phyloP scores from a whole-genome alignment of 1,139 yeast species.

The Scheffersomyces quercinus region DNA sequence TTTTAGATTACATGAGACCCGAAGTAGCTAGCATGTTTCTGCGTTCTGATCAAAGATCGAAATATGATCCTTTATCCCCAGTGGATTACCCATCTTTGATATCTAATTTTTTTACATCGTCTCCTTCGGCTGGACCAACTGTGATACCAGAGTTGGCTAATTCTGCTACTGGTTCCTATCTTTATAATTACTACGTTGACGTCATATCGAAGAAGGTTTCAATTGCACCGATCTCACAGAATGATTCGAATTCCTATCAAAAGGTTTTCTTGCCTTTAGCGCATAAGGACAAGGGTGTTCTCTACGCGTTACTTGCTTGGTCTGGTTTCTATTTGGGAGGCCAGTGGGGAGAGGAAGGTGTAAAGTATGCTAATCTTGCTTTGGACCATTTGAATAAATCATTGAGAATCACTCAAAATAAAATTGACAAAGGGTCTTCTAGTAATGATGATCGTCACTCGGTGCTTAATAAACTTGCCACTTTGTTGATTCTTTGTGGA shows the following conservation, averaged over 20 bases:
- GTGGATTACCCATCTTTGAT: neutral
- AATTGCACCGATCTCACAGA: constrained; percentile 57
- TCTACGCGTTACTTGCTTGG: constrained; percentile 76
- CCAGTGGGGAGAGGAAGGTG: constrained; percentile 37
- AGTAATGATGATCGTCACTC: constrained; percentile 19
- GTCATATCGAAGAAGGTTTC: constrained; percentile 59
- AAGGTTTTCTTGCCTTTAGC: constrained; percentile 81
- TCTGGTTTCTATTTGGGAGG: constrained; percentile 66
- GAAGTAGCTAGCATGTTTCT: constrained; percentile 3
- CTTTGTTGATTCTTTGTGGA: constrained; percentile 64
- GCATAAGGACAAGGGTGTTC: constrained; percentile 62
- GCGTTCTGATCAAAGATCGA: neutral
- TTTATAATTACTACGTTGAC: constrained; percentile 68
- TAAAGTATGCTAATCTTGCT: constrained; percentile 47
- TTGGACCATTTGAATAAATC: constrained; percentile 39
- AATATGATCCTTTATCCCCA: neutral
- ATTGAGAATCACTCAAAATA: constrained; percentile 5
- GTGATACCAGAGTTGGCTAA: constrained; percentile 10
- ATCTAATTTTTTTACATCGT: constrained; percentile 14
- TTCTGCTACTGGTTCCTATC: constrained; percentile 20
- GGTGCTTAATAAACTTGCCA: constrained; percentile 55
- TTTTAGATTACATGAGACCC: constrained; percentile 5
- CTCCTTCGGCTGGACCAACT: constrained; percentile 15
- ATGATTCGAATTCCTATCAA: constrained; percentile 64
- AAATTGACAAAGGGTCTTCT: constrained; percentile 19